phyloP scores from a whole-genome alignment of 2,329 filamentous ascomycete genomes.

The Pseudogymnoascus sp. region DNA sequence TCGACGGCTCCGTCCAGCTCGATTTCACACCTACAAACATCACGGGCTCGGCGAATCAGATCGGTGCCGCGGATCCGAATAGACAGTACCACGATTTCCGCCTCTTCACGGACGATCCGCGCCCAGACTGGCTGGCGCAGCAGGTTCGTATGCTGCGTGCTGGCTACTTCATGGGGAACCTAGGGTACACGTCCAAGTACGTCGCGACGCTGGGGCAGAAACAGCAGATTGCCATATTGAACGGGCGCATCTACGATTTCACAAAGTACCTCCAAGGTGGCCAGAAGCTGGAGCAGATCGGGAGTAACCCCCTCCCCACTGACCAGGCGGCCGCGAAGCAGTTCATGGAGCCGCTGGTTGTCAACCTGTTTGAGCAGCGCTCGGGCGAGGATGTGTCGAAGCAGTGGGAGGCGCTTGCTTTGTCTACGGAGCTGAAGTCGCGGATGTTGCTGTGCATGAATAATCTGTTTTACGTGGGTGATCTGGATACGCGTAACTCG shows the following conservation, averaged over 20 bases:
- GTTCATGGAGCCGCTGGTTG: constrained; percentile 74
- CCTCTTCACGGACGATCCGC: constrained; percentile 69
- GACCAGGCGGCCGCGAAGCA: constrained; percentile 35
- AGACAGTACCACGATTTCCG: constrained; percentile 89
- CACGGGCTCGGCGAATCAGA: constrained; percentile 56
- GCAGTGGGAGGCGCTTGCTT: constrained; percentile 65
- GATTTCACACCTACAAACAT: constrained; percentile 76
- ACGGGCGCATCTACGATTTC: constrained; percentile 79
- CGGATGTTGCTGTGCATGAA: constrained; percentile 80
- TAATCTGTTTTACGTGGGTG: constrained; percentile 87
- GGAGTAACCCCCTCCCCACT: constrained; percentile 43
- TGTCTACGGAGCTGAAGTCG: constrained; percentile 49
- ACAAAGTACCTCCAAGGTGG: constrained; percentile 76
- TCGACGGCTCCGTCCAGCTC: constrained; percentile 68
- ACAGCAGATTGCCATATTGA: constrained; percentile 68
- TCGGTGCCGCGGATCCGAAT: constrained; percentile 64
- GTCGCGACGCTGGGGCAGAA: constrained; percentile 61
- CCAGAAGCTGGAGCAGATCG: constrained; percentile 51
- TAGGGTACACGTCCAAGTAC: constrained; percentile 77
- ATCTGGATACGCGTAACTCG: constrained; percentile 43
- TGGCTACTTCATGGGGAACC: constrained; percentile 76
- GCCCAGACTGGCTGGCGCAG: constrained; percentile 88
- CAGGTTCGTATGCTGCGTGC: constrained; percentile 71
- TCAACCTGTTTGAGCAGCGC: constrained; percentile 67
- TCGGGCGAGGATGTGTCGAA: constrained; percentile 76